Evolutionary conservation across 1,284 basidiomycete species (phyloP), one percentile per base, ranked within the genome.

Genomic region (Rhodotorula sp.): DNA sequence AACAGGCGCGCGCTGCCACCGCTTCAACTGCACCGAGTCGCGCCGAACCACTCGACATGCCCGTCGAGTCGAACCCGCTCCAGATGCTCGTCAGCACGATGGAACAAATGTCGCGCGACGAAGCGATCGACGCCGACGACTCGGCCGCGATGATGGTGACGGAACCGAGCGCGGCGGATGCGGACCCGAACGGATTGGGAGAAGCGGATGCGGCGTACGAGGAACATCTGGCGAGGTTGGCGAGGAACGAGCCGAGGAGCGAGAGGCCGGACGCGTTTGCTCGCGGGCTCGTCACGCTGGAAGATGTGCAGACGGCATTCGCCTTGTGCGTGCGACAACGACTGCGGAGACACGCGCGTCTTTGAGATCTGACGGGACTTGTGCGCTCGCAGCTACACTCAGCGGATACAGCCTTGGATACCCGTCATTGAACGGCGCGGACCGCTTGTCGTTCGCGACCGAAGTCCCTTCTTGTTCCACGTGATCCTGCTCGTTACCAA

Each of bases 401-500:
- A 73, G 31, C 64, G 74, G 5, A 66, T 76, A 6, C 69, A 73
- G 23, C 74, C 71, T 3, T 76, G 74, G 74, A 49, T 69, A 23
- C 67, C 69, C 1, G 63, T 70, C n/a, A 56, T 69, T 26, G 64
- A 64, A 49, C 39, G 63, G 46, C 51, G 67, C 3, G 26, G 57
- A 14, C 48, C 74, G 5, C 59, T 76, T 3, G 56, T 67, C 8
- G 68, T 73, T 2, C 57, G 71, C 23, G 57, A 60, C n/a, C 62
- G 62, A 26, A 65, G 62, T 20, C 74, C 74, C 0, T 76, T 76
- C 60, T 58, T 76, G 23, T 76, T 76, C 59, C 72, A 73, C 47
- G 57, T 73, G 23, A 71, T 76, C 31, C 60, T 76, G 1, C 67
- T 71, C 57, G 71, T 76, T 26, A 73, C 74, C 6, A 70, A 76